Evolutionary conservation across 352 stramenopile genomes (phyloP).

Genomic region (Phytophthora meadii): DNA sequence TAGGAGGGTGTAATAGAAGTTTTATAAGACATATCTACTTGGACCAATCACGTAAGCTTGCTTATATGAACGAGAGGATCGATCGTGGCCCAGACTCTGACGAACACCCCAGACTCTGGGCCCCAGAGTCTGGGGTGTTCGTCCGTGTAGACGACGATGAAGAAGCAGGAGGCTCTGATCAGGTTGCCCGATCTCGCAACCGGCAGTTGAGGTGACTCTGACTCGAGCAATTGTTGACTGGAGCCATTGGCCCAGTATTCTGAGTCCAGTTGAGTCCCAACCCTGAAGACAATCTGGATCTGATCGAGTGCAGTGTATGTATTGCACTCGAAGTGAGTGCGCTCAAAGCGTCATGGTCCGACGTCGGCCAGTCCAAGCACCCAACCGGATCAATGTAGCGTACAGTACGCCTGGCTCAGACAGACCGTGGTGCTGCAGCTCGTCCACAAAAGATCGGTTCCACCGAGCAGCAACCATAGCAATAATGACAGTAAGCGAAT

Average conservation of each 20-base stretch:
- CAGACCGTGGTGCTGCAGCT: constrained; percentile 1
- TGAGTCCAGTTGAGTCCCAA: background rate
- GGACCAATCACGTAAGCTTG: background rate
- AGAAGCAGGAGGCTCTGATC: constrained; percentile 4
- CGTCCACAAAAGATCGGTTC: background rate
- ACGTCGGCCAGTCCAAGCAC: constrained; percentile 2
- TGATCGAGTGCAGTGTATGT: background rate
- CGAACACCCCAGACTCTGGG: too few species aligned
- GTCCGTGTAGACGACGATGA: constrained; percentile 1
- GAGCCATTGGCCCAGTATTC: background rate
- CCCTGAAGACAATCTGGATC: background rate
- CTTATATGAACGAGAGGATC: too few species aligned
- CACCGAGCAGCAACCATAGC: background rate
- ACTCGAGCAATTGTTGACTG: constrained; percentile 19
- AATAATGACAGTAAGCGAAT: too few species aligned
- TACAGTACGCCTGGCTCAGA: constrained; percentile 12
- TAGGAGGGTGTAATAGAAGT: background rate
- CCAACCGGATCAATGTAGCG: background rate
- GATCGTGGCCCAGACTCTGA: too few species aligned
- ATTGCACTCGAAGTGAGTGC: background rate
- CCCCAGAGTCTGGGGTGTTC: constrained; percentile 1
- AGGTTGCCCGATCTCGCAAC: constrained; percentile 4
- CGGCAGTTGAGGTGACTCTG: constrained; percentile 6
- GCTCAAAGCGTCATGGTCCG: constrained; percentile 4
- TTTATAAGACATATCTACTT: background rate